Base-by-base conservation (phyloP, 169 alveolate genomes). In the Plasmodium adleri region DNA sequence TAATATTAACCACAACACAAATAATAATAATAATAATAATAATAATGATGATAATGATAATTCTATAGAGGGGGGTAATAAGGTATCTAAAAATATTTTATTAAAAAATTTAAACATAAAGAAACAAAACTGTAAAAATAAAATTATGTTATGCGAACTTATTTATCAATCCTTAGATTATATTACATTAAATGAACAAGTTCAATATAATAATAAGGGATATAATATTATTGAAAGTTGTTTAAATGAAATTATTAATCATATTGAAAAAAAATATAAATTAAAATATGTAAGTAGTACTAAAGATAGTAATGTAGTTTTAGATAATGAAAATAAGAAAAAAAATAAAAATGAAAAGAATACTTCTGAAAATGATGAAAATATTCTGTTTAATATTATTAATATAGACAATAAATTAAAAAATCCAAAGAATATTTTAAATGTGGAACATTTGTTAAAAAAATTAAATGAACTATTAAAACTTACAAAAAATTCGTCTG, bases 111-210 rank as follows among this genome's bases (percentile, higher is more conserved):
- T 80, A 67, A 67, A 68, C 28, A 68, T 54, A 17, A 45, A 67
- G 28, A 70, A 59, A 17, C 39, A 67, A 60, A 17, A 63, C 8
- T n/a, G 22, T 5, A 17, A 54, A 54, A 80, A 80, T 20, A 80
- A 80, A 60, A 22, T 80, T 68, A 10, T 80, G 20, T 68, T 80
- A 80, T 52, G 52, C 13, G 90, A 80, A 60, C 47, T 80, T 17
- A 28, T 68, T 26, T 80, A 80, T 28, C 90, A 80, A 24, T 15
- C 68, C 12, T 43, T 80, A 39, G 90, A 80, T 26, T 80, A 80
- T 68, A 28, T 80, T 3, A 80, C 90, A 1, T 58, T 80, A 80
- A 80, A 80, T 80, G 90, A 58, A 62, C 22, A 54, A 10, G 59
- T 45, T 24, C 45, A 59, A 12, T 26, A 28, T 24, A 32, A 32